Base-by-base conservation (phyloP, 805 yeast species). In the Candida rishiriensis region DNA sequence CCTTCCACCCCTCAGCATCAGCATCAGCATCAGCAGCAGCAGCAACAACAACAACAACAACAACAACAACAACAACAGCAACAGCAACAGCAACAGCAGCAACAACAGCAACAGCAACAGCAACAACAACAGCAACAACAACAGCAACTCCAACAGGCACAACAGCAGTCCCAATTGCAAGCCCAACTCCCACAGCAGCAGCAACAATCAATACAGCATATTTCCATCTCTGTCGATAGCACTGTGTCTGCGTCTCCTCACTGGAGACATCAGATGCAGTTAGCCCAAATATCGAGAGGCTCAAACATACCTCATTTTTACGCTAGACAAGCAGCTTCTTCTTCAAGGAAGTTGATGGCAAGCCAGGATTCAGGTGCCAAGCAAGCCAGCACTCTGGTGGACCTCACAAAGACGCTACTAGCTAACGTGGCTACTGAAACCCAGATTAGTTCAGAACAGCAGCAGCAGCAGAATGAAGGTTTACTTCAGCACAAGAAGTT, bases 211-310 rank as follows among this genome's bases (percentile, higher is more conserved):
- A 64, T 51, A 28, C 61, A 59, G 34, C 53, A 47, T 18, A 10
- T 30, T 14, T 49, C 59, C 13, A 63, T 60, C 28, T 47, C 38
- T 51, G 63, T 64, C 47, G 81, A 71, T 50, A 59, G 57, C 39
- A 32, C 57, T 26, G 54, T 57, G 44, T 58, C 60, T 49, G 63
- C 50, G 37, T 68, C 82, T 3, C 54, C 71, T 9, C 74, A 75
- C 55, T 88, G 95, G 96, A 85, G 81, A 62, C 90, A 85, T 60
- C 96, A 88, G 65, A 66, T 71, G 38, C 88, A 82, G 59, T 71
- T 88, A 46, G 83, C 80, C 28, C 88, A 81, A 49, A 63, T 84
- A 39, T 83, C 93, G 4, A 76, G 93, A 61, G 75, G 70, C 49
- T 75, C 86, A 29, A 78, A 76, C 54, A 63, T 76, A 21, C 86